phyloP scores from a whole-genome alignment of 2,329 filamentous ascomycete species.

The Pseudogymnoascus sp. region DNA sequence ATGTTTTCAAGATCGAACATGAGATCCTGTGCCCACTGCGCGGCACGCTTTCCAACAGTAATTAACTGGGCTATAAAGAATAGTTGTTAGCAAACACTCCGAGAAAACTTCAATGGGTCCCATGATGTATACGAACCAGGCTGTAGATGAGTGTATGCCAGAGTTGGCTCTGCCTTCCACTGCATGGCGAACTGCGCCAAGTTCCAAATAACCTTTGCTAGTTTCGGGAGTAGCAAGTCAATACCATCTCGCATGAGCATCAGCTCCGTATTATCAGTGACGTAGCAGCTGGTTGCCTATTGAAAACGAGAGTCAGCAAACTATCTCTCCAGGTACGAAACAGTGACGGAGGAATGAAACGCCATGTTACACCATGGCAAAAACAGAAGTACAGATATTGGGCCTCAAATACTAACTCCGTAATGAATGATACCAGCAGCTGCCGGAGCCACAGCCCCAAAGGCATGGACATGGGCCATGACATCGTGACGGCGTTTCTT shows the following conservation, averaged over 20 bases:
- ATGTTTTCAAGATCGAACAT: slow-evolving; percentile 69
- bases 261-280: slow-evolving; percentile 70
- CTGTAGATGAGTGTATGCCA: slow-evolving; percentile 72
- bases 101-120: neutral
- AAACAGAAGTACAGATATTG: slow-evolving; percentile 41
- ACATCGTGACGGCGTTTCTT: slow-evolving; percentile 61
- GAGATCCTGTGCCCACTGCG: slow-evolving; percentile 69
- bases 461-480: slow-evolving; percentile 63
- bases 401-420: slow-evolving; percentile 32
- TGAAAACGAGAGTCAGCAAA: slow-evolving; percentile 13
- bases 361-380: slow-evolving; percentile 9
- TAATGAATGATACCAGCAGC: slow-evolving; percentile 80
- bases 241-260: slow-evolving; percentile 70
- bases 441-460: slow-evolving; percentile 63
- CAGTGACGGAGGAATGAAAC: slow-evolving; percentile 19
- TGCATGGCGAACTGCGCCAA: slow-evolving; percentile 64
- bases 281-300: slow-evolving; percentile 41
- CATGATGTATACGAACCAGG: neutral
- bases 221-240: slow-evolving; percentile 67
- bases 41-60: slow-evolving; percentile 42
- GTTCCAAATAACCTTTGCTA: slow-evolving; percentile 72
- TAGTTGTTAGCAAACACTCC: slow-evolving; percentile 11
- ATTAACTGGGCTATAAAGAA: slow-evolving; percentile 36
- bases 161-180: slow-evolving; percentile 64
- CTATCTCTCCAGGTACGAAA: neutral